Percentiles rank a stretch among this genome's conserved stretches.
These are phyloP conservation scores for Akebia trifoliata DNA, from an alignment of 164 flowering plant species.

Conservation along the genomic window DNA sequence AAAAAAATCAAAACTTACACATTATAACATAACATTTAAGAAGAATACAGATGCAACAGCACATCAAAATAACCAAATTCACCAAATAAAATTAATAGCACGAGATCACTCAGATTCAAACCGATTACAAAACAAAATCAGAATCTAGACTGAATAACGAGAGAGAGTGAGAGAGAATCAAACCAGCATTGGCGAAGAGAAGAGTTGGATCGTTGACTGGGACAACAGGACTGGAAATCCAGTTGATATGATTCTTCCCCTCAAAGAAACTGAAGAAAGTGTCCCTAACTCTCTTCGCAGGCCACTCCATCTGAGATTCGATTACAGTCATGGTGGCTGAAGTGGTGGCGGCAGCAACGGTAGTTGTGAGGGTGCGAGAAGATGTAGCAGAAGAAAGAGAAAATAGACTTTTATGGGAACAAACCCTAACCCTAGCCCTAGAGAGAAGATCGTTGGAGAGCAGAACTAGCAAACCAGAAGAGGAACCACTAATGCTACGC, in stretches of 20 bases:
- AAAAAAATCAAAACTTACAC: no score
- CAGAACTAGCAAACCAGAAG: not conserved
- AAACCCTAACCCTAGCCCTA: constrained; percentile 15
- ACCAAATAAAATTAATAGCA: not conserved
- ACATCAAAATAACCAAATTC: not conserved
- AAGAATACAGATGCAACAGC: not conserved
- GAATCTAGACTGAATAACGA: not conserved
- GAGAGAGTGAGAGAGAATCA: not conserved
- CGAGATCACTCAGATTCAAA: not conserved
- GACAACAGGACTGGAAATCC: constrained; percentile 91
- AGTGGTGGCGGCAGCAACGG: not conserved
- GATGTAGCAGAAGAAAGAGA: not conserved
- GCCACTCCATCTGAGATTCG: constrained; percentile 48
- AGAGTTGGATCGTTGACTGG: constrained; percentile 90
- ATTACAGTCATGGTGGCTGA: constrained; percentile 17
- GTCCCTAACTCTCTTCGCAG: constrained; percentile 67
- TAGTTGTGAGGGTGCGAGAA: not conserved
- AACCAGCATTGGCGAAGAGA: constrained; percentile 94
- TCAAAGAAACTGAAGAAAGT: constrained; percentile 73
- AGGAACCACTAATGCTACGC: no score
- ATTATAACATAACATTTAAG: no score
- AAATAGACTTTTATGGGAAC: not conserved
- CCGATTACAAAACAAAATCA: not conserved
- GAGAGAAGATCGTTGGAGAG: not conserved
- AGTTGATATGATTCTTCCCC: constrained; percentile 53